Percentiles rank a stretch among this genome's conserved stretches.
These are phyloP conservation scores for Chaetomium tenue DNA, from an alignment of 495 filamentous ascomycete genomes.

Conservation along the genomic window DNA sequence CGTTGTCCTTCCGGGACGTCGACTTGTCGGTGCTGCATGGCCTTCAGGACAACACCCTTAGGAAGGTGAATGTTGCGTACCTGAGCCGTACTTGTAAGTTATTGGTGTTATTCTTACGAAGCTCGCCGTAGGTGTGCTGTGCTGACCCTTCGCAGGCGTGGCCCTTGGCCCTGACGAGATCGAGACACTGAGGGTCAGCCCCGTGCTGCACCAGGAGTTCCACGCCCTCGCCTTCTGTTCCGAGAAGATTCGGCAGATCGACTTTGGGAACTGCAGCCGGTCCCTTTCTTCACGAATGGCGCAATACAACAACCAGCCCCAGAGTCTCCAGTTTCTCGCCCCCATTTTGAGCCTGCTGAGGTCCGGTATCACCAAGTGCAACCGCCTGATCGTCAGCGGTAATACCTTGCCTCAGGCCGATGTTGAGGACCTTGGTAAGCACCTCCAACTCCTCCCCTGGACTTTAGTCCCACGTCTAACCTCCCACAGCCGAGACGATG, in stretches of 20 bases:
- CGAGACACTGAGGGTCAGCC: slow-evolving; percentile 39
- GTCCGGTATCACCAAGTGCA: slow-evolving; percentile 35
- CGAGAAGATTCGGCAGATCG: slow-evolving; percentile 45
- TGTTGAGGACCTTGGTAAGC: slow-evolving; percentile 34
- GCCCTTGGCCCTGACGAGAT: slow-evolving; percentile 36
- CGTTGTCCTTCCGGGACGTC: slow-evolving; percentile 78
- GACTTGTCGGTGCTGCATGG: slow-evolving; percentile 51
- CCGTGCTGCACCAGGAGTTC: slow-evolving; percentile 48
- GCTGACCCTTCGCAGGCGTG: slow-evolving; percentile 29
- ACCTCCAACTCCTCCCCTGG: not conserved
- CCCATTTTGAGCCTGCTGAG: slow-evolving; percentile 36
- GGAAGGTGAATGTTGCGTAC: slow-evolving; percentile 33
- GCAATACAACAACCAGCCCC: not conserved
- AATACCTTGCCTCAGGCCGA: slow-evolving; percentile 30
- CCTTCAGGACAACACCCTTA: slow-evolving; percentile 33
- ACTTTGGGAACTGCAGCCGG: slow-evolving; percentile 40
- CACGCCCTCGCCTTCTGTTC: slow-evolving; percentile 49
- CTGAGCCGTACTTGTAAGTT: slow-evolving; percentile 35
- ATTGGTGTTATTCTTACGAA: not conserved
- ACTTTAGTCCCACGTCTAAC: slow-evolving; percentile 1
- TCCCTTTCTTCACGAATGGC: slow-evolving; percentile 18
- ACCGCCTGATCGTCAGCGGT: slow-evolving; percentile 31
- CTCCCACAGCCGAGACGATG: slow-evolving; percentile 29
- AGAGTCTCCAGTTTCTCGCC: slow-evolving; percentile 33
- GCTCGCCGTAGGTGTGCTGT: not conserved